Evolutionary conservation across 2,329 filamentous ascomycete species (phyloP).

Genomic region (Macrophomina phaseolina): DNA sequence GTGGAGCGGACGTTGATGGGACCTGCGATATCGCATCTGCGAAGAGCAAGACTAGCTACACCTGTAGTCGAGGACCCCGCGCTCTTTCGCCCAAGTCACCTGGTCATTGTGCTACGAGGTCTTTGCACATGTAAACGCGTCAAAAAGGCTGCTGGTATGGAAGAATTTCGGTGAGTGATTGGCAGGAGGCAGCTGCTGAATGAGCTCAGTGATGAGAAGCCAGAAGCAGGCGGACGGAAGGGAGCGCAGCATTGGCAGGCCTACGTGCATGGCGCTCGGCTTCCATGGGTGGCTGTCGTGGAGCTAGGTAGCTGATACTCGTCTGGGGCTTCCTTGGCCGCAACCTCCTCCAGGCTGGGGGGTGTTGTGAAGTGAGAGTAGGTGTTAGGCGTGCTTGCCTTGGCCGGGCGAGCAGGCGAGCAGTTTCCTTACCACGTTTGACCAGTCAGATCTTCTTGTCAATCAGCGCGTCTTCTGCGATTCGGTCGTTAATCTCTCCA

Average conservation of each 20-base stretch:
- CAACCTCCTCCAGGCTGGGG: neutral
- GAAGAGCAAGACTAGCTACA: neutral
- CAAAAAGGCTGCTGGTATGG: no score
- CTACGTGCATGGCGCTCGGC: no score
- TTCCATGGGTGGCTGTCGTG: neutral
- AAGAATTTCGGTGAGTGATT: neutral
- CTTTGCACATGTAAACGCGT: no score
- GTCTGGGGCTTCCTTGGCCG: neutral
- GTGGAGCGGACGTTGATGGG: neutral
- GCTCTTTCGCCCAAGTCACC: no score
- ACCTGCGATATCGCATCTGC: slow-evolving; percentile 10
- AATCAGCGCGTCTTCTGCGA: neutral
- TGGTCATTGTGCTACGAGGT: no score
- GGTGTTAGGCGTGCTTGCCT: neutral
- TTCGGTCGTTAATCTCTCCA: neutral
- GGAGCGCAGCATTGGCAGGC: no score
- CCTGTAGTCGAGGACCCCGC: neutral
- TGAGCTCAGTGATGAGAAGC: neutral
- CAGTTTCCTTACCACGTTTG: neutral
- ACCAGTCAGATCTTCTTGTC: neutral
- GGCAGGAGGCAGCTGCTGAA: neutral
- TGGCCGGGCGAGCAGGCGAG: neutral
- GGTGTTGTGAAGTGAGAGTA: no score
- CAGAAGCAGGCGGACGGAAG: no score
- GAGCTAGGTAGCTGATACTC: neutral